A percentile compares a stretch with the other conserved stretches of the same genome.
These are phyloP conservation scores for Flaveria robusta DNA, from an alignment of 129 eudicot genomes.

Conservation along the genomic window DNA sequence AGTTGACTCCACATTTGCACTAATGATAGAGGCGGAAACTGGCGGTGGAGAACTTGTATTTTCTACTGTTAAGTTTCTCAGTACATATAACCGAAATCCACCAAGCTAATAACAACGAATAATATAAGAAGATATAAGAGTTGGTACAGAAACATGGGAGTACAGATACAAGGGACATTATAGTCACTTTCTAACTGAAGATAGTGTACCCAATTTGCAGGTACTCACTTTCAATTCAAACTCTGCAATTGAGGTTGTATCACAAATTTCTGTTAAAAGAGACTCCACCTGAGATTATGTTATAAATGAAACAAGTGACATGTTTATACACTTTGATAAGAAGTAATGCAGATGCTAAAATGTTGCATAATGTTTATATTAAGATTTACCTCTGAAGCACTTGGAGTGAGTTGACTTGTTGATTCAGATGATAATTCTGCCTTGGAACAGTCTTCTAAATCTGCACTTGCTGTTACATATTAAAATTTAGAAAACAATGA, in stretches of 20 bases:
- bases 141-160: conserved; percentile 18
- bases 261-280: conserved; percentile 70
- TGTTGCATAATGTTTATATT: neutral
- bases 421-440: conserved; percentile 47
- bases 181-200: neutral
- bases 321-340: neutral
- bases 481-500: neutral
- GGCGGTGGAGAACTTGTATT: conserved; percentile 52
- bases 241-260: conserved; percentile 84
- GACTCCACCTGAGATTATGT: conserved; percentile 64
- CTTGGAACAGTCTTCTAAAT: conserved; percentile 46
- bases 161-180: neutral
- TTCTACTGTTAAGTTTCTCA: conserved; percentile 58
- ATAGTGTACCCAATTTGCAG: neutral
- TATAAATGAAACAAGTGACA: conserved; percentile 14
- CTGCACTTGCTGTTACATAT: conserved; percentile 42
- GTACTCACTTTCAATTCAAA: conserved; percentile 77
- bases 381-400: conserved; percentile 57
- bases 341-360: neutral
- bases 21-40: conserved; percentile 48
- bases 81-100: conserved; percentile 73
- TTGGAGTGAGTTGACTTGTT: conserved; percentile 60
- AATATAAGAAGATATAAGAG: conserved; percentile 6
- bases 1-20: conserved; percentile 43
- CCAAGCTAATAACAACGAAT: conserved; percentile 53